phyloP scores from a whole-genome alignment of 176 grass and related monocot genomes.

The Dactylis glomerata region DNA sequence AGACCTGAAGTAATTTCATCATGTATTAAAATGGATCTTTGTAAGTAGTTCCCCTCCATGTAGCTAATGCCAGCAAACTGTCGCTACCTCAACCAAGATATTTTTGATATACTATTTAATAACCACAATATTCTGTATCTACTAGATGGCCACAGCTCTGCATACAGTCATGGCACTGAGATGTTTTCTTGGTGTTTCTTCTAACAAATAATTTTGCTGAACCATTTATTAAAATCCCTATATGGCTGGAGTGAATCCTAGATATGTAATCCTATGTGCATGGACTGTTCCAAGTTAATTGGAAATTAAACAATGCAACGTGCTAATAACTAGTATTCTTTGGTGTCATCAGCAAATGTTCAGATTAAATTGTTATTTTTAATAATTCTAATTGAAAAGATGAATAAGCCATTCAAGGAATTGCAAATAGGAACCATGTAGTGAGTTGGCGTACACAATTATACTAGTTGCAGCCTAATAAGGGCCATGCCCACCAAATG shows the following conservation, averaged over 20 bases:
- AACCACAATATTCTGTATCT: background rate
- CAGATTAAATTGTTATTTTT: background rate
- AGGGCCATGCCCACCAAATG: background rate
- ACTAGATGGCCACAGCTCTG: background rate
- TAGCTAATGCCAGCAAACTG: background rate
- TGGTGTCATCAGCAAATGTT: background rate
- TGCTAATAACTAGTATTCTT: background rate
- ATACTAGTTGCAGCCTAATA: background rate
- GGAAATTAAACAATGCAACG: background rate
- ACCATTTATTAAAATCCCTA: background rate
- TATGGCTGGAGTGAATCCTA: background rate
- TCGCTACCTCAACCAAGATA: background rate
- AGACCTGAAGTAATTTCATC: background rate
- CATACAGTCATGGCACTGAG: background rate
- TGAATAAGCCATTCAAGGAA: background rate
- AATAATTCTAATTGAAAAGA: background rate
- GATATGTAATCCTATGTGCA: background rate
- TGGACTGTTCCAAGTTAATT: background rate
- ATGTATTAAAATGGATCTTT: background rate
- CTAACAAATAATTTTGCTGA: background rate
- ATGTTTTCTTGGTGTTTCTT: background rate
- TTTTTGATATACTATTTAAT: background rate
- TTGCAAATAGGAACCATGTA: background rate
- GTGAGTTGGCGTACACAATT: background rate
- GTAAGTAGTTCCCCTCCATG: background rate